phyloP scores from a whole-genome alignment of 805 yeast species.

The Teunomyces stri region DNA sequence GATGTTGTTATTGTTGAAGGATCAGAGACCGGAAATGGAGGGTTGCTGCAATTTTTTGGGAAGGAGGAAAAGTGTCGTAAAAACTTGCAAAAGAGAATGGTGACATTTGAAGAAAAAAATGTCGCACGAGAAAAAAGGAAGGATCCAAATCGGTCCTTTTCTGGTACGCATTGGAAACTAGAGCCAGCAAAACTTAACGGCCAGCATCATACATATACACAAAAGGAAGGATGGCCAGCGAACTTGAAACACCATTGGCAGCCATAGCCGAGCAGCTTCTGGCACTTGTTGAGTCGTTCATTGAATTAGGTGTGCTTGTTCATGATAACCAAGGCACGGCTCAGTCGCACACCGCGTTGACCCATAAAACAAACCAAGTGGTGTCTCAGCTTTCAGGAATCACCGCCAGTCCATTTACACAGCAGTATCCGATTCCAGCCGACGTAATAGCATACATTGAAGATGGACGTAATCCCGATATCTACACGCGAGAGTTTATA shows the following conservation, averaged over 20 bases:
- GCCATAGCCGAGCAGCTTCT: conserved; percentile 24
- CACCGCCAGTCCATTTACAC: conserved; percentile 30
- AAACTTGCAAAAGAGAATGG: background rate
- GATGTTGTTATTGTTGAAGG: too few relatives aligned
- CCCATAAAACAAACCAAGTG: conserved; percentile 42
- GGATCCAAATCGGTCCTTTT: too few relatives aligned
- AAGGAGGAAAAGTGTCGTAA: background rate
- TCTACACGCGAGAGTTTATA: conserved; percentile 93
- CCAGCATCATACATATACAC: too few relatives aligned
- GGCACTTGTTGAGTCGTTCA: conserved; percentile 61
- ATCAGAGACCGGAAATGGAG: background rate
- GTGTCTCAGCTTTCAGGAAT: conserved; percentile 36
- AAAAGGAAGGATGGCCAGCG: background rate
- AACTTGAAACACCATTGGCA: conserved; percentile 18
- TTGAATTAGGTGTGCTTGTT: conserved; percentile 86
- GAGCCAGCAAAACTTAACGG: too few relatives aligned
- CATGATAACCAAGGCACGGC: conserved; percentile 92
- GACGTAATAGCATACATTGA: conserved; percentile 92
- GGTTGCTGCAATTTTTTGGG: background rate
- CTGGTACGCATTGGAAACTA: too few relatives aligned
- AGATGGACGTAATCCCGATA: conserved; percentile 95
- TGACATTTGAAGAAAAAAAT: too few relatives aligned
- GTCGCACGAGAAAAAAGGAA: too few relatives aligned
- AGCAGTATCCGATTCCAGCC: conserved; percentile 57
- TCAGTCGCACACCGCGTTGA: conserved; percentile 58